Evolutionary conservation across 2,329 filamentous ascomycete species (phyloP).

Genomic region (Fusarium chaquense): DNA sequence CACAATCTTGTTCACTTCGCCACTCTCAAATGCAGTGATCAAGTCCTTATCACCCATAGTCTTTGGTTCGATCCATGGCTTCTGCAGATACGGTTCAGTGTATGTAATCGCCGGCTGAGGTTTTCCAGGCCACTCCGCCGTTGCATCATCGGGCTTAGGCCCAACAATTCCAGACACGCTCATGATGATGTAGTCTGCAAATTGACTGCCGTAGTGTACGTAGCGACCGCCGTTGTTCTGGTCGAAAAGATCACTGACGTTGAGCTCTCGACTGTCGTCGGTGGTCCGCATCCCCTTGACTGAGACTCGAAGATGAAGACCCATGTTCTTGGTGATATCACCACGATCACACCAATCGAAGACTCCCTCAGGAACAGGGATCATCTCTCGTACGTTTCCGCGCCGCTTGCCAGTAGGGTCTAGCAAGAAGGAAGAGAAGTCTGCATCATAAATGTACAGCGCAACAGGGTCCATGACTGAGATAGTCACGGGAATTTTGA

Average conservation of each 20-base stretch:
- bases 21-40: background rate
- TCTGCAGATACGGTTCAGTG: background rate
- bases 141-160: background rate
- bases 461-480: background rate
- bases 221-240: slow-evolving; percentile 2
- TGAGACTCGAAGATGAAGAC: background rate
- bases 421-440: slow-evolving; percentile 4
- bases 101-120: background rate
- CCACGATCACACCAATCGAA: slow-evolving; percentile 3
- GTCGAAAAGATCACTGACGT: background rate
- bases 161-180: slow-evolving; percentile 4
- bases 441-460: background rate
- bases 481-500: background rate
- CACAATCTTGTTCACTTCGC: background rate
- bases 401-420: background rate
- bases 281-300: background rate
- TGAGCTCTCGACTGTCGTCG: background rate
- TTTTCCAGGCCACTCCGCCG: background rate
- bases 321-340: slow-evolving; percentile 4
- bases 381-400: background rate
- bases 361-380: background rate
- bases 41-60: background rate
- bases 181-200: slow-evolving; percentile 2
- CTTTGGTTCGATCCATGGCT: background rate
- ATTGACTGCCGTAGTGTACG: slow-evolving; percentile 2